Evolutionary conservation across 805 yeast genomes (phyloP), one percentile per base, ranked within the genome.

Genomic region (Starmerella geochares): DNA sequence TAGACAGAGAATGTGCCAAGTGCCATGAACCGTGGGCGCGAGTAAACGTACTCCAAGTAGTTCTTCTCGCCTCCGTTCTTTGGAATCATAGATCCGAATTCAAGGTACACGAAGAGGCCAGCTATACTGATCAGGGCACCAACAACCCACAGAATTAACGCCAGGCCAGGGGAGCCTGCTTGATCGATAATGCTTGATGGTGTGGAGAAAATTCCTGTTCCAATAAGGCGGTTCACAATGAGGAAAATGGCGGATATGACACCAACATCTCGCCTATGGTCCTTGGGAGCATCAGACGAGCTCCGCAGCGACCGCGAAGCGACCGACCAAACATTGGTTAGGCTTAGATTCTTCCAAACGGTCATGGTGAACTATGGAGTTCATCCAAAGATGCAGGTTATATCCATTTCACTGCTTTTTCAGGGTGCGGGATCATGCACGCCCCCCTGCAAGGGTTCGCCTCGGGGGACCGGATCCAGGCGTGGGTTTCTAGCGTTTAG

Each of bases 41-140:
- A 72, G 67, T 72, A 85, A 45, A 83, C 76, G 58, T 74, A 80
- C 63, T 84, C 92, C 58, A 85, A 67, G 62, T 85, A 85, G 60
- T 82, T 83, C 66, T 83, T 83, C 62, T 85, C 94, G 57, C 92
- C 95, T 57, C 94, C 94, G 60, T 84, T 83, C 67, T 82, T 76
- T 42, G 86, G 85, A 50, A 83, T 77, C 40, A 40, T 37, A n/a
- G 41, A 76, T 14, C 94, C 94, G 63, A 82, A 81, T 62, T 83
- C 92, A 79, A 83, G 77, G 64, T 83, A 84, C 3, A 81, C 86
- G 60, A 77, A 73, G 58, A 81, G 64, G 31, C 83, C 83, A 29
- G 78, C 65, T 9, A 75, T 66, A 3, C 90, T 83, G 56, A 83
- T 83, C 31, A 80, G 55, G 7, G 85, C 74, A 42, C 94, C 94